A percentile compares a stretch with the other conserved stretches of the same genome.
Conservation (phyloP, 139 green algal species). For the Mesotaenium endlicherianum region DNA sequence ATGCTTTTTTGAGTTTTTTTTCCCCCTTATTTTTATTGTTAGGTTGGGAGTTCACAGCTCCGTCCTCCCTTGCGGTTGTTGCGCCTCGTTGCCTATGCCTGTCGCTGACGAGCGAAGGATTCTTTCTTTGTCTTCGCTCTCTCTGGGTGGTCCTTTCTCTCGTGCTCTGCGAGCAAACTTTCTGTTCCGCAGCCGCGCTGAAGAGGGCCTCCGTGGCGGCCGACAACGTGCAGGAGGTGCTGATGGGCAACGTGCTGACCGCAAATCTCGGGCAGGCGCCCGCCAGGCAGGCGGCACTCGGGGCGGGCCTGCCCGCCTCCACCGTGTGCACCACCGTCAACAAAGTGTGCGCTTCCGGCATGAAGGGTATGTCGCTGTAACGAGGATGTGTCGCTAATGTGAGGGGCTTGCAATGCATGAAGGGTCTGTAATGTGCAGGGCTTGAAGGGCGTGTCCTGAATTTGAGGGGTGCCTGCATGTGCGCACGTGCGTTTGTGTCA, state of each 20-base stretch:
- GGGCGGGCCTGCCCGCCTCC: slow-evolving; percentile 67
- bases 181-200: slow-evolving; percentile 62
- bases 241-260: slow-evolving; percentile 84
- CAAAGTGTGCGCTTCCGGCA: slow-evolving; percentile 73
- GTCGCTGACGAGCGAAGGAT: no score
- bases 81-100: no score
- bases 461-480: no score
- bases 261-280: slow-evolving; percentile 82
- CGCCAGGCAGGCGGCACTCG: slow-evolving; percentile 75
- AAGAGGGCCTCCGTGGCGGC: slow-evolving; percentile 58
- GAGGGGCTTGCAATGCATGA: no score
- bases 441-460: no score
- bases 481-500: no score
- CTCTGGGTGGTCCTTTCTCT: neutral
- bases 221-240: slow-evolving; percentile 68
- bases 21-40: no score
- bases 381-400: no score
- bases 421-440: no score
- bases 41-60: no score
- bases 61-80: no score
- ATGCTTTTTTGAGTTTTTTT: no score
- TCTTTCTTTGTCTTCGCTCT: neutral
- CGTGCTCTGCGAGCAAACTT: neutral
- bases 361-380: slow-evolving; percentile 52
- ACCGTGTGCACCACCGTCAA: slow-evolving; percentile 82